phyloP scores from a whole-genome alignment of 2,329 filamentous ascomycete genomes.

The Ascochyta fabae region DNA sequence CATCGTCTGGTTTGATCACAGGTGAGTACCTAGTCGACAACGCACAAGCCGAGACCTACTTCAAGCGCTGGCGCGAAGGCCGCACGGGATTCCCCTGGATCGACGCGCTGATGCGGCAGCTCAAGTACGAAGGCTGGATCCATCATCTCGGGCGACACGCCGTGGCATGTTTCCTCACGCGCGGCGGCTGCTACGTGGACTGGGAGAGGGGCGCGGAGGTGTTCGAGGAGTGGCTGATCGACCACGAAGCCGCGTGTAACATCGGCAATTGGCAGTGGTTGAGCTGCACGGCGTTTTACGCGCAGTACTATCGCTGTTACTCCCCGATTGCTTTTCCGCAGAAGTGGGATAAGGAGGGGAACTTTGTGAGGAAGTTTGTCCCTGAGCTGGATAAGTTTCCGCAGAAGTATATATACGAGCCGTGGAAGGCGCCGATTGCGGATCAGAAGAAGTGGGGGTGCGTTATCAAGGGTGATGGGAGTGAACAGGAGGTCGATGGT shows the following conservation, averaged over 20 bases:
- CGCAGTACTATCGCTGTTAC: constrained; percentile 75
- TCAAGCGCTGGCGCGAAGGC: constrained; percentile 72
- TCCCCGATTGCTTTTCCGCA: constrained; percentile 73
- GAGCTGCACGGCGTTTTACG: constrained; percentile 75
- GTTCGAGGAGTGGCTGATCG: constrained; percentile 77
- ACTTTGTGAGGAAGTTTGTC: constrained; percentile 68
- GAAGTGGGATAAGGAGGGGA: constrained; percentile 76
- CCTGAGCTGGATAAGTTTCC: constrained; percentile 69
- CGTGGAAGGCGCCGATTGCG: constrained; percentile 72
- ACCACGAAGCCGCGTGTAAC: constrained; percentile 77
- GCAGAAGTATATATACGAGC: constrained; percentile 78
- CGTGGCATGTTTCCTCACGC: constrained; percentile 81
- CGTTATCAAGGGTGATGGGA: constrained; percentile 58
- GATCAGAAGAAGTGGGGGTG: constrained; percentile 75
- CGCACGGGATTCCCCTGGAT: constrained; percentile 81
- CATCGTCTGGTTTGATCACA: constrained; percentile 55
- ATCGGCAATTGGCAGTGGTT: constrained; percentile 82
- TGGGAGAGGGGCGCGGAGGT: constrained; percentile 82
- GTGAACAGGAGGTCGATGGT: constrained; percentile 49
- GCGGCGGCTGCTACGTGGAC: constrained; percentile 77
- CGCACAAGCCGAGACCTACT: constrained; percentile 67
- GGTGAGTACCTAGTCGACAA: constrained; percentile 70
- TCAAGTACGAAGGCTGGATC: constrained; percentile 76
- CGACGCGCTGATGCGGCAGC: constrained; percentile 79
- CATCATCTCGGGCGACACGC: constrained; percentile 79